Base-by-base conservation (phyloP, 176 grass and related monocot genomes). In the Eragrostis curvula region DNA sequence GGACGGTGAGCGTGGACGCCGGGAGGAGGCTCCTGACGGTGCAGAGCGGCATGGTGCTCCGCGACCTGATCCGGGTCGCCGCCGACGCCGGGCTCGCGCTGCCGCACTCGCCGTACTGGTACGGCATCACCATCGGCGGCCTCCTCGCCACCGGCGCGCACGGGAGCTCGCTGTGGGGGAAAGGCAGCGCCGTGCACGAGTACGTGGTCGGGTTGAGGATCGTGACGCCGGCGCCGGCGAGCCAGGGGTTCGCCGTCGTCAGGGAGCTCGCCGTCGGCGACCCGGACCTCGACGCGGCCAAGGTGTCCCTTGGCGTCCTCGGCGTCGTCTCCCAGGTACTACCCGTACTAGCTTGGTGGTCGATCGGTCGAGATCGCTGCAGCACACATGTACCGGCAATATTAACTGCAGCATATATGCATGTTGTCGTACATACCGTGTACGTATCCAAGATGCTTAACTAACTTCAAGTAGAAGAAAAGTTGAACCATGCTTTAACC, bases 51-150 rank as follows among this genome's bases (percentile, higher is more conserved):
- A 24, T 66, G 76, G 6, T 50, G 76, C 76, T 79, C 10, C 6
- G 60, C 0, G 76, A 79, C 76, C 18, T 79, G 18, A 20, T 79
- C 76, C 47, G 3, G 6, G 76, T 21, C 60, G 76, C 28, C 61
- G 76, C 17, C 45, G 61, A 9, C 28, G 7, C 6, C 4, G 76
- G 76, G 0, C 27, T 79, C 0, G 43, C 61, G 18, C 61, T 79
- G 45, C 76, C 76, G 18, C 76, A 79, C 76, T 79, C 76, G 76
- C 76, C 61, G 0, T 79, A 79, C 76, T 79, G 76, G 76, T 79
- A 79, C 3, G 76, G 76, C 1, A 45, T 79, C 76, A 79, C 61
- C 76, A 6, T 79, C 27, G 76, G 76, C 12, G 76, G 76, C 12
- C 48, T 79, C 61, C 45, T 79, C 1, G 60, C 76, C 43, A 79